phyloP scores from a whole-genome alignment of 2,329 filamentous ascomycete species.

The Herpotrichia juniperi region DNA sequence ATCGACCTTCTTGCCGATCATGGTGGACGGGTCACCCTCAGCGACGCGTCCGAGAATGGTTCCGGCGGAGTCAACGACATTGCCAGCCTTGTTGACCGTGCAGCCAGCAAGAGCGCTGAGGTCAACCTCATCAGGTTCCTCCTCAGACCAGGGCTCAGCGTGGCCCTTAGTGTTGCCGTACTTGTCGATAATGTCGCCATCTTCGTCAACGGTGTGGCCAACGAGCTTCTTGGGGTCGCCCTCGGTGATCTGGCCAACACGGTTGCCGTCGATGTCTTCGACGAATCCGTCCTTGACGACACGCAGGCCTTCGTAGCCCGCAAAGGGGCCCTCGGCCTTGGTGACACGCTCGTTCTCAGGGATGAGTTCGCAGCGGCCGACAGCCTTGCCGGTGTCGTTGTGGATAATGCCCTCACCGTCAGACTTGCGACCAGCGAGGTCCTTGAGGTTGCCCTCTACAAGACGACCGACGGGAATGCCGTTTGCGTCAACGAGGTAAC shows the following conservation, averaged over 20 bases:
- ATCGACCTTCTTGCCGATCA: slow-evolving; percentile 67
- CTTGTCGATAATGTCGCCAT: slow-evolving; percentile 81
- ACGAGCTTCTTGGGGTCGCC: slow-evolving; percentile 76
- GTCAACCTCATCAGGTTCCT: slow-evolving; percentile 58
- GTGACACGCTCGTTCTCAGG: slow-evolving; percentile 62
- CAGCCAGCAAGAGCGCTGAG: slow-evolving; percentile 66
- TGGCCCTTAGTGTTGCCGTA: slow-evolving; percentile 69
- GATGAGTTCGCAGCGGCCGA: slow-evolving; percentile 64
- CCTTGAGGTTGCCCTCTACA: slow-evolving; percentile 62
- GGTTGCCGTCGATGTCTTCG: slow-evolving; percentile 78
- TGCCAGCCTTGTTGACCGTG: slow-evolving; percentile 68
- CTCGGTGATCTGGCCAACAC: slow-evolving; percentile 73
- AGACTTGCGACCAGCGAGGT: slow-evolving; percentile 62
- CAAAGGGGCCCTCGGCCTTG: slow-evolving; percentile 69
- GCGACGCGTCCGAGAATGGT: slow-evolving; percentile 63
- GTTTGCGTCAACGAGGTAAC: slow-evolving; percentile 60
- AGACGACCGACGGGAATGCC: slow-evolving; percentile 62
- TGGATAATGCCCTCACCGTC: slow-evolving; percentile 63
- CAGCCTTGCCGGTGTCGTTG: slow-evolving; percentile 61
- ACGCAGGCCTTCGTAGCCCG: slow-evolving; percentile 68
- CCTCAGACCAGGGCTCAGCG: slow-evolving; percentile 61
- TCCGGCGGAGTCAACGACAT: slow-evolving; percentile 66
- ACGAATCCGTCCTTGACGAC: slow-evolving; percentile 73
- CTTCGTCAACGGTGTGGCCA: slow-evolving; percentile 77
- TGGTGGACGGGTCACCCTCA: slow-evolving; percentile 61